A percentile compares a stretch with the other conserved stretches of the same genome.
These are phyloP conservation scores for Alternaria arbusti DNA, from an alignment of 2,329 filamentous ascomycete genomes.

Conservation along the genomic window DNA sequence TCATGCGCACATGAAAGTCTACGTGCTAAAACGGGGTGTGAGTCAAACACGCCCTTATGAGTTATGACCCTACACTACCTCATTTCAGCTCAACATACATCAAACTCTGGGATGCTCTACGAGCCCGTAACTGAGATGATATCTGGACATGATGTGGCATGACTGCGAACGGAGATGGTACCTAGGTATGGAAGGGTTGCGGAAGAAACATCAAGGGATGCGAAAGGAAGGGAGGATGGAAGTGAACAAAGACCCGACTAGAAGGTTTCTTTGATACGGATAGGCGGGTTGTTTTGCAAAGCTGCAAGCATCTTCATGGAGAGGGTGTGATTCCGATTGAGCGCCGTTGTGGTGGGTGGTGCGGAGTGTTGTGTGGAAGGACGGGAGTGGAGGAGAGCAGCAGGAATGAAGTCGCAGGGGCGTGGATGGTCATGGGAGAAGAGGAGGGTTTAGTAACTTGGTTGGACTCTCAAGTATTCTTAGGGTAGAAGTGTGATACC, in stretches of 20 bases:
- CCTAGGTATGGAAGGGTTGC: neutral
- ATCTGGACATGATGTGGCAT: neutral
- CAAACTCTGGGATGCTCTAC: neutral
- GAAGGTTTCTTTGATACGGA: neutral
- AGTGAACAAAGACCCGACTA: neutral
- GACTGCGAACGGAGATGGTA: neutral
- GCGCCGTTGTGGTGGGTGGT: neutral
- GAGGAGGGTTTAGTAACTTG: neutral
- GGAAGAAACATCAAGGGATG: neutral
- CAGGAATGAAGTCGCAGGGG: neutral
- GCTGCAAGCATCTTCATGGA: neutral
- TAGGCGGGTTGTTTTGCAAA: neutral
- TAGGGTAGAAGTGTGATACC: neutral
- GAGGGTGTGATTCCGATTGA: neutral
- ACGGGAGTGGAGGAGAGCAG: neutral
- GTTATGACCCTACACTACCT: neutral
- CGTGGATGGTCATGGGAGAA: neutral
- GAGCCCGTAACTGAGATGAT: too few species aligned
- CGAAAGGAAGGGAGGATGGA: neutral
- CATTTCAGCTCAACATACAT: neutral
- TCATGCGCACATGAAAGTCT: neutral
- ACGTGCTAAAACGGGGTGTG: neutral
- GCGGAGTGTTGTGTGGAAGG: neutral
- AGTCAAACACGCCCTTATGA: neutral
- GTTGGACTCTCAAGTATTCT: accelerated